phyloP scores from a whole-genome alignment of 148 eudicot genomes.

The Gaultheria prostrata region DNA sequence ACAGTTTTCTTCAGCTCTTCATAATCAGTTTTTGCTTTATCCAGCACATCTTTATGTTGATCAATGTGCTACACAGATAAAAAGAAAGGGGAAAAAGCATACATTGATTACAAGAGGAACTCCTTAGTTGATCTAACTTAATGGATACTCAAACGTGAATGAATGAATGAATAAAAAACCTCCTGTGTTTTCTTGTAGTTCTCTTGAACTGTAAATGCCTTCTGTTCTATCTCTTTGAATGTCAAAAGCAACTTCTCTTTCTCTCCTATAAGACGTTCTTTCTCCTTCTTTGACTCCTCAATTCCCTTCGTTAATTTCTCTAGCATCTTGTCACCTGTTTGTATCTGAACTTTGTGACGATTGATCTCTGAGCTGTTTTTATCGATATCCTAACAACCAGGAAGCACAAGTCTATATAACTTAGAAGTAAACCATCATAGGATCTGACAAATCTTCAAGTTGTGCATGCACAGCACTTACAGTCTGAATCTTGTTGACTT shows the following conservation, averaged over 20 bases:
- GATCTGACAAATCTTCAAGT: constrained; percentile 4
- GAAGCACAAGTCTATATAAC: not conserved
- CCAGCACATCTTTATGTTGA: constrained; percentile 76
- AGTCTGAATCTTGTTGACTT: constrained; percentile 73
- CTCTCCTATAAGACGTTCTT: constrained; percentile 59
- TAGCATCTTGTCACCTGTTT: constrained; percentile 80
- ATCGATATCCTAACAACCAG: constrained; percentile 67
- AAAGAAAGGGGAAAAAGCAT: not conserved
- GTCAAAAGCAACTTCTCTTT: constrained; percentile 50
- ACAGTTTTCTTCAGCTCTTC: constrained; percentile 69
- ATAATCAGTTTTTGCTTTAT: constrained; percentile 73
- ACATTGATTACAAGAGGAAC: not conserved
- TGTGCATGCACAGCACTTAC: constrained; percentile 58
- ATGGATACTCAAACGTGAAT: not conserved
- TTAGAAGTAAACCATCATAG: not conserved
- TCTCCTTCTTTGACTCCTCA: constrained; percentile 82
- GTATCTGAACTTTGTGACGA: constrained; percentile 86
- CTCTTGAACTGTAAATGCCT: constrained; percentile 81
- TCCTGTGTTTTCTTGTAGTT: constrained; percentile 65
- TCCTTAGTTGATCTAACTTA: not conserved
- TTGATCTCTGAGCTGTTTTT: constrained; percentile 79
- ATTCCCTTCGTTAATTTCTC: constrained; percentile 75
- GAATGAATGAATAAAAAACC: constrained; percentile 33
- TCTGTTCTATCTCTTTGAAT: constrained; percentile 76
- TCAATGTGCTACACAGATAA: constrained; percentile 53